A percentile compares a stretch with the other conserved stretches of the same genome.
phyloP scores from a whole-genome alignment of 257 asterid species.

The Fraxinus cuspidata region DNA sequence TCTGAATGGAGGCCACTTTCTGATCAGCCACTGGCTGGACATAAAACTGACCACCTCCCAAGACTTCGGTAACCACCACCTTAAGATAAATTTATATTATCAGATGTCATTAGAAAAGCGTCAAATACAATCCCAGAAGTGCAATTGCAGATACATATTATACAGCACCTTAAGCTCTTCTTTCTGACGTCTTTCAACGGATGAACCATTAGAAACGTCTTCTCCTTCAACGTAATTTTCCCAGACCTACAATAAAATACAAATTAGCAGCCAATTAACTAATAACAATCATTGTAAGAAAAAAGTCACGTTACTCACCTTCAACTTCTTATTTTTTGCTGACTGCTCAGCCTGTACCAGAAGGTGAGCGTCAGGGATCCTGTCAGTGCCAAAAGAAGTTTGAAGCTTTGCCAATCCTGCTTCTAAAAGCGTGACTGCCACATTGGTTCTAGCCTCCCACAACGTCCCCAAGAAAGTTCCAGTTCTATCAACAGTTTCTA shows the following conservation, averaged over 20 bases:
- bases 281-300: constrained; percentile 6
- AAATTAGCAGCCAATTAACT: constrained; percentile 22
- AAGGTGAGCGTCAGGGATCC: constrained; percentile 86
- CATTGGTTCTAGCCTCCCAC: constrained; percentile 82
- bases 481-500: constrained; percentile 93
- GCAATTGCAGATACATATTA: neutral
- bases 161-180: constrained; percentile 70
- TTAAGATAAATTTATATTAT: constrained; percentile 27
- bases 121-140: neutral
- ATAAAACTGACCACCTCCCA: constrained; percentile 92
- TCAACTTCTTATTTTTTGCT: constrained; percentile 88
- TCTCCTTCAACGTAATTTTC: constrained; percentile 75
- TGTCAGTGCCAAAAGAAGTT: constrained; percentile 74
- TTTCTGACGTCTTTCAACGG: constrained; percentile 65
- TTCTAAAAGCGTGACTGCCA: constrained; percentile 78
- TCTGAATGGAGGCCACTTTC: constrained; percentile 75
- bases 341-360: constrained; percentile 87
- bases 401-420: constrained; percentile 96
- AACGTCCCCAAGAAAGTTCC: constrained; percentile 94
- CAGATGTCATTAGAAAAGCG: constrained; percentile 1
- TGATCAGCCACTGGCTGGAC: constrained; percentile 80
- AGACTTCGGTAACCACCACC: constrained; percentile 85
- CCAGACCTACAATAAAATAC: constrained; percentile 57
- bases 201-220: constrained; percentile 58
- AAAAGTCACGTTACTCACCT: constrained; percentile 49